phyloP scores from a whole-genome alignment of 2,329 filamentous ascomycete species.

The Westerdykella aurantiaca region DNA sequence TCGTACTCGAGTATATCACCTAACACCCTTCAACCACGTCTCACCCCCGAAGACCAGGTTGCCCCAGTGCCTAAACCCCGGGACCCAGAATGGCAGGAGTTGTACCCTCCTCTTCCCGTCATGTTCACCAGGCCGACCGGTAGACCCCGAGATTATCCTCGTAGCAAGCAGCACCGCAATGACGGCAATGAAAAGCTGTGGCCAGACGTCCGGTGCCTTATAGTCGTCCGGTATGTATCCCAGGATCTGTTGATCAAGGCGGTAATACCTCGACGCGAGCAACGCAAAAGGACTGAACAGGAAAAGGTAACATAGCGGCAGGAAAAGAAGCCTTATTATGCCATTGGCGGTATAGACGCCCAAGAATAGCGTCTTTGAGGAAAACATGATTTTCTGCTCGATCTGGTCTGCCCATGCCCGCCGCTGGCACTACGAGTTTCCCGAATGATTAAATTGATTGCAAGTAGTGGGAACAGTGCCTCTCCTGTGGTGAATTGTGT shows the following conservation, averaged over 20 bases:
- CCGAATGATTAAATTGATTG: background rate
- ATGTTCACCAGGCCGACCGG: constrained; percentile 15
- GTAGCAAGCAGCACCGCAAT: constrained; percentile 27
- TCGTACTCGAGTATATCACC: constrained; percentile 24
- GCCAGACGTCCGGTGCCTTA: constrained; percentile 24
- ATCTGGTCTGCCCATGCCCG: background rate
- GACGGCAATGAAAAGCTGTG: constrained; percentile 23
- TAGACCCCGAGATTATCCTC: constrained; percentile 22
- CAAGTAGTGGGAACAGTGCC: background rate
- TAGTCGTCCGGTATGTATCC: constrained; percentile 18
- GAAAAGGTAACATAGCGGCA: constrained; percentile 29
- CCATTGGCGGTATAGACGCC: constrained; percentile 30
- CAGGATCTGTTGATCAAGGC: constrained; percentile 15
- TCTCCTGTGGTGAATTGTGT: background rate
- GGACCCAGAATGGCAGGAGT: constrained; percentile 55
- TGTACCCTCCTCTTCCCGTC: constrained; percentile 39
- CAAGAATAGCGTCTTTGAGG: constrained; percentile 28
- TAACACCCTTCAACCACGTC: constrained; percentile 40
- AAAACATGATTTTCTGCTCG: constrained; percentile 16
- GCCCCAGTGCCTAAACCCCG: constrained; percentile 51
- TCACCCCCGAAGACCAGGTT: constrained; percentile 45
- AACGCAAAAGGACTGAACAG: constrained; percentile 27
- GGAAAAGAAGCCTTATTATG: constrained; percentile 29
- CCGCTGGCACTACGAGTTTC: background rate
- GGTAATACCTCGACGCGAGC: constrained; percentile 20